Evolutionary conservation across 768 basidiomycete species (phyloP).

Genomic region (Lentinula sp.): DNA sequence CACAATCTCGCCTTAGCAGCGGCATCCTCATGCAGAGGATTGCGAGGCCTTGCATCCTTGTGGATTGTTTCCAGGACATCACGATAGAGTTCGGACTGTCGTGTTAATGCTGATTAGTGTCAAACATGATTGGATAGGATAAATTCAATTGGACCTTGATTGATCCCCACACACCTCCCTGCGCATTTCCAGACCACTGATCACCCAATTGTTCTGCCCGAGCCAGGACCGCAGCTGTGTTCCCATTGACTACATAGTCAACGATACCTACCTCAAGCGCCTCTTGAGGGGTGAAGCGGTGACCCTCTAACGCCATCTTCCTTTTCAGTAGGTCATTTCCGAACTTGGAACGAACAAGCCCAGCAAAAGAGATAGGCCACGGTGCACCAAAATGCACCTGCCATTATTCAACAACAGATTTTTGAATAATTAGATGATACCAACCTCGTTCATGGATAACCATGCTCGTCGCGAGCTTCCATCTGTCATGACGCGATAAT

Average conservation of each 20-base stretch:
- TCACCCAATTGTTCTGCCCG: conserved; percentile 63
- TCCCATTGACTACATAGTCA: conserved; percentile 62
- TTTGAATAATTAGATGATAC: conserved; percentile 1
- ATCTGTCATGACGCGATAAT: conserved; percentile 86
- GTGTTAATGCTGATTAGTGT: not conserved
- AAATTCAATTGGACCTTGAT: conserved; percentile 47
- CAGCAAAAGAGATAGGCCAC: conserved; percentile 68
- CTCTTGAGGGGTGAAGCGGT: conserved; percentile 71
- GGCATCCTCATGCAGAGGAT: conserved; percentile 38
- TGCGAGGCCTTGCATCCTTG: conserved; percentile 29
- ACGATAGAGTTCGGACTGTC: conserved; percentile 48
- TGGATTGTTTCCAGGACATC: conserved; percentile 41
- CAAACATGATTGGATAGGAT: not conserved
- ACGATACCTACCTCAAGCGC: conserved; percentile 61
- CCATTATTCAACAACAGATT: not conserved
- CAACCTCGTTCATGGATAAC: conserved; percentile 91
- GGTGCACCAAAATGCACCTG: conserved; percentile 80
- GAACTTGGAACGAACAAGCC: conserved; percentile 60
- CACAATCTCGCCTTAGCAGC: conserved; percentile 43
- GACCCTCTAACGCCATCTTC: conserved; percentile 74
- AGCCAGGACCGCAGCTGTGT: conserved; percentile 51
- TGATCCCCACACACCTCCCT: conserved; percentile 62
- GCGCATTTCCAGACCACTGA: conserved; percentile 42
- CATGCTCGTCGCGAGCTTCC: conserved; percentile 74
- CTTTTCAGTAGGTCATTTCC: conserved; percentile 52